phyloP scores from a whole-genome alignment of 108 stramenopile genomes.

The Cyclotella choctawhatcheeana region DNA sequence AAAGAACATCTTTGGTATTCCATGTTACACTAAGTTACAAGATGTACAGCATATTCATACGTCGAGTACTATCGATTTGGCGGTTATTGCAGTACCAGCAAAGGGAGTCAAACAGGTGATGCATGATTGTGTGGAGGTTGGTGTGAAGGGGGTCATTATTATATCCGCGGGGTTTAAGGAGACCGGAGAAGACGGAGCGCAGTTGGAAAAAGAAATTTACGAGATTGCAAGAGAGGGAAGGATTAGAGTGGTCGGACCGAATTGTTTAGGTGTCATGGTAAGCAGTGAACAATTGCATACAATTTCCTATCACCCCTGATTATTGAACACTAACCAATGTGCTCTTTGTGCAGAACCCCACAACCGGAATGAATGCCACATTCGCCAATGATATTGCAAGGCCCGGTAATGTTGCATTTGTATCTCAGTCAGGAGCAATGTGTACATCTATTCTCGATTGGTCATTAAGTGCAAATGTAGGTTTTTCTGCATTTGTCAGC shows the following conservation, averaged over 20 bases:
- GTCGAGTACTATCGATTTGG: slow-evolving; percentile 30
- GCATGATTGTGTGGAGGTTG: slow-evolving; percentile 45
- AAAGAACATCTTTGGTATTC: slow-evolving; percentile 33
- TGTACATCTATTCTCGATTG: slow-evolving; percentile 51
- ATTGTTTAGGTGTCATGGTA: slow-evolving; percentile 52
- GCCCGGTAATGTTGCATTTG: slow-evolving; percentile 41
- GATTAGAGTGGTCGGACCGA: slow-evolving; percentile 50
- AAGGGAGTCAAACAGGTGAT: slow-evolving; percentile 36
- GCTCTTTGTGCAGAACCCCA: slow-evolving; percentile 36
- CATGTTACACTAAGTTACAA: slow-evolving; percentile 25
- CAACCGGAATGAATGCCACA: slow-evolving; percentile 41
- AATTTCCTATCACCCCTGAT: not conserved
- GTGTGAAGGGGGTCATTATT: slow-evolving; percentile 49
- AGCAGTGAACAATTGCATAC: not conserved
- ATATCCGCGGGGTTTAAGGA: slow-evolving; percentile 54
- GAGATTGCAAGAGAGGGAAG: slow-evolving; percentile 39
- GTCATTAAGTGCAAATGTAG: slow-evolving; percentile 38
- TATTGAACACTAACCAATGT: not conserved
- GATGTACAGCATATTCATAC: slow-evolving; percentile 13
- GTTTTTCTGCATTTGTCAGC: slow-evolving; percentile 36
- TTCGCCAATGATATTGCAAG: slow-evolving; percentile 32
- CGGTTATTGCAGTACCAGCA: slow-evolving; percentile 46
- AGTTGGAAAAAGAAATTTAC: slow-evolving; percentile 32
- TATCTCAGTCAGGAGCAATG: slow-evolving; percentile 37
- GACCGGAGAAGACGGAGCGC: slow-evolving; percentile 37